Conservation (phyloP, 139 green algal species). For the Chlamydomonas asymmetrica region DNA sequence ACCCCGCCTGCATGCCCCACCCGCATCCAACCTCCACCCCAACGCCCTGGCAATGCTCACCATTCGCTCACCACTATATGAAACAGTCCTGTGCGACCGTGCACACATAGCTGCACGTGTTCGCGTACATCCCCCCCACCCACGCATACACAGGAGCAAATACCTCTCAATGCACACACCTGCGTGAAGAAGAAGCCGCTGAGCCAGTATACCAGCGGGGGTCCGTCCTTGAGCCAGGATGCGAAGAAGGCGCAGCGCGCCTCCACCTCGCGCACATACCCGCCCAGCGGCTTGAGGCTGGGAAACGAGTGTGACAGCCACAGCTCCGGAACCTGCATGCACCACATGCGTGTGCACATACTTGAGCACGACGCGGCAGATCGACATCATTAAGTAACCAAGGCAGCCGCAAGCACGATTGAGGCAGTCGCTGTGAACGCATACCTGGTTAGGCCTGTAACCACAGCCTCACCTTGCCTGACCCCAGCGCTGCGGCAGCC, state of each 20-base stretch:
- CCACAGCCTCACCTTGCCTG: slow-evolving; percentile 73
- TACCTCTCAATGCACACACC: slow-evolving; percentile 28
- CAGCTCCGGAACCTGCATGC: too few relatives aligned
- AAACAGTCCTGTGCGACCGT: too few relatives aligned
- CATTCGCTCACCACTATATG: too few relatives aligned
- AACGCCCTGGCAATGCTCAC: too few relatives aligned
- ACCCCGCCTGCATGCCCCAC: too few relatives aligned
- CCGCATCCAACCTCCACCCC: too few relatives aligned
- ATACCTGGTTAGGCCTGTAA: too few relatives aligned
- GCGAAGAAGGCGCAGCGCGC: slow-evolving; percentile 62
- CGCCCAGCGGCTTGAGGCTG: slow-evolving; percentile 67
- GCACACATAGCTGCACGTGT: not conserved
- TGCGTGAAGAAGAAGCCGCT: slow-evolving; percentile 86
- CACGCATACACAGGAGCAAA: not conserved
- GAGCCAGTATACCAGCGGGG: slow-evolving; percentile 71
- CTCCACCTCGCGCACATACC: slow-evolving; percentile 73
- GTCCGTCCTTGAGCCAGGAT: slow-evolving; percentile 63
- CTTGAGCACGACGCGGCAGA: too few relatives aligned
- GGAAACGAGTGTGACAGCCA: slow-evolving; percentile 77
- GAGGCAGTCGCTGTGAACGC: too few relatives aligned
- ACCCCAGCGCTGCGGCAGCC: slow-evolving; percentile 38
- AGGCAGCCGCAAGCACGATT: too few relatives aligned
- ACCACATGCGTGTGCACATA: too few relatives aligned
- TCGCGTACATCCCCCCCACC: not conserved
- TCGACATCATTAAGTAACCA: too few relatives aligned